Percentiles rank a stretch among this genome's conserved stretches.
Conservation (phyloP, 2,329 filamentous ascomycete species). For the Arthrinium phaeospermum region DNA sequence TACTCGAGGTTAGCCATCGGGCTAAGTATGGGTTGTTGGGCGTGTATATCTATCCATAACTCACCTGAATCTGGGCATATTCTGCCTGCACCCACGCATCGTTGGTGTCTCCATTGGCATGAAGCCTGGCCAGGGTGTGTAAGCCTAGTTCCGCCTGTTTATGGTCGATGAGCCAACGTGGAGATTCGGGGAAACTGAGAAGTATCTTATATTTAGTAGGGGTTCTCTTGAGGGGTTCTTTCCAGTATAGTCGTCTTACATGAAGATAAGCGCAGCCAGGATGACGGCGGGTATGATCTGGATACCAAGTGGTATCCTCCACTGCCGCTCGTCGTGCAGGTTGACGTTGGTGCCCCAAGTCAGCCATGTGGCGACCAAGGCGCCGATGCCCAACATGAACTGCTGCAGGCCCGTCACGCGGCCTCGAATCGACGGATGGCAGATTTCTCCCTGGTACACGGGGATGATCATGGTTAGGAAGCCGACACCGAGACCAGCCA, state of each 20-base stretch:
- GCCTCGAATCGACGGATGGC: conserved; percentile 79
- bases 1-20: neutral
- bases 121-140: conserved; percentile 69
- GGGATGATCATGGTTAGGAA: conserved; percentile 53
- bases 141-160: conserved; percentile 69
- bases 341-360: conserved; percentile 61
- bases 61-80: conserved; percentile 72
- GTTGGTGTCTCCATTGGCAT: conserved; percentile 68
- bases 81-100: conserved; percentile 76
- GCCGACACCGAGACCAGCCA: conserved; percentile 69
- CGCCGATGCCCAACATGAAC: conserved; percentile 81
- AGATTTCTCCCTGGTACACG: conserved; percentile 79
- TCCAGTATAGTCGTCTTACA: conserved; percentile 41
- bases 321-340: conserved; percentile 37
- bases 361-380: conserved; percentile 75
- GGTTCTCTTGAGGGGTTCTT: neutral
- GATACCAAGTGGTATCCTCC: conserved; percentile 70
- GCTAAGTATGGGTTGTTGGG: neutral
- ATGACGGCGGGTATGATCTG: conserved; percentile 73
- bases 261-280: conserved; percentile 66
- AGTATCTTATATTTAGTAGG: neutral
- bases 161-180: conserved; percentile 78
- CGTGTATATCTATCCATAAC: conserved; percentile 22
- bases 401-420: conserved; percentile 78
- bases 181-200: conserved; percentile 68